Base-by-base conservation (phyloP, 257 asterid species). In the Linderniella brevidens region DNA sequence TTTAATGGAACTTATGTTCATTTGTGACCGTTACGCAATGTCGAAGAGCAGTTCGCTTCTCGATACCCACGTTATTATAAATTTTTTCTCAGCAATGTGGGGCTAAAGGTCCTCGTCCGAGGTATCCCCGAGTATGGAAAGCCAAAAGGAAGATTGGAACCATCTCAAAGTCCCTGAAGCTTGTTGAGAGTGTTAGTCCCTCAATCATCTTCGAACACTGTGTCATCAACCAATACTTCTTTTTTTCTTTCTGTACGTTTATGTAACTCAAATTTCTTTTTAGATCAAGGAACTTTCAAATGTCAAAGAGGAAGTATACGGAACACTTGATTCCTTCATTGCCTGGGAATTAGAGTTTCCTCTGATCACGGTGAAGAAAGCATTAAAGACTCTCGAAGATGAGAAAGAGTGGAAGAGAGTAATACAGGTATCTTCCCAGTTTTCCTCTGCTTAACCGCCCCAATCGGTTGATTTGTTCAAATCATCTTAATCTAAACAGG, bases 261-360 rank as follows among this genome's bases (percentile, higher is more conserved):
- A 13, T 35, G 4, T 50, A 15, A 35, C 44, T 38, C 11, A 49
- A 9, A 53, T 20, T 2, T 46, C 47, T 17, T 55, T 56, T 57
- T 69, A 84, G 98, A 71, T 88, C 43, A 88, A 78, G 61, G 93
- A 71, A 39, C 67, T 80, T 53, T 84, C 98, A 16, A 88, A 88
- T 70, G 94, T 88, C 54, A 88, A 88, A 68, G 98, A 84, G 64
- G 95, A 84, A 73, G 82, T 88, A 41, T 84, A 88, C 17, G 95
- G 95, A 50, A 92, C 94, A 25, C 93, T 88, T 9, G 98, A 88
- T 73, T 70, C 95, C 50, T 88, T 84, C 67, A 65, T 88, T 69
- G 95, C 97, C n/a, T 84, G 95, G 98, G 98, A 88, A 18, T 53
- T 88, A 41, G 95, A 88, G 43, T 88, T 88, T 64, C 95, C 95